Evolutionary conservation across 108 stramenopile genomes (phyloP).

Genomic region (Chaetoceros tenuissimus): DNA sequence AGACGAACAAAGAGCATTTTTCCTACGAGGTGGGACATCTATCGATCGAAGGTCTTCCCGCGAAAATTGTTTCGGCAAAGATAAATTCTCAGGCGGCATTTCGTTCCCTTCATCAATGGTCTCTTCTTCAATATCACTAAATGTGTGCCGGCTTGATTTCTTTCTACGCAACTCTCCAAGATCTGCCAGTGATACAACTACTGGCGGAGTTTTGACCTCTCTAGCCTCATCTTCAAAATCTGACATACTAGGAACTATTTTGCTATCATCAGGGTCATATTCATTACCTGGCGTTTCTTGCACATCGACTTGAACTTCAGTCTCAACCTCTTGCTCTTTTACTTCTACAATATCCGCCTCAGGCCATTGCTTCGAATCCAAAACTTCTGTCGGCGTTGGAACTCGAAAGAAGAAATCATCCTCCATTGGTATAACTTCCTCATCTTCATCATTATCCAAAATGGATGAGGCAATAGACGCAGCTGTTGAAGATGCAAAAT

Average conservation of each 20-base stretch:
- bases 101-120: neutral
- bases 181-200: slow-evolving; percentile 61
- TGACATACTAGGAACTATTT: neutral
- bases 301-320: neutral
- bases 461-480: slow-evolving; percentile 71
- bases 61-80: neutral
- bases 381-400: no score
- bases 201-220: slow-evolving; percentile 54
- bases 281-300: slow-evolving; percentile 2
- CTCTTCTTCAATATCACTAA: neutral
- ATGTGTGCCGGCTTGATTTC: neutral
- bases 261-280: slow-evolving; percentile 6
- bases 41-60: neutral
- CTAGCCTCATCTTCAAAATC: slow-evolving; percentile 1
- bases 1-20: neutral
- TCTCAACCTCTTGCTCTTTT: no score
- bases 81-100: neutral
- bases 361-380: no score
- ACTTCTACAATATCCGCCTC: no score
- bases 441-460: neutral
- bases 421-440: no score
- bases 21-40: neutral
- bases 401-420: no score
- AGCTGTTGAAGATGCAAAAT: slow-evolving; percentile 58
- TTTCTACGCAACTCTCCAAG: slow-evolving; percentile 30